phyloP scores from a whole-genome alignment of 257 asterid species.

The Primulina eburnea region DNA sequence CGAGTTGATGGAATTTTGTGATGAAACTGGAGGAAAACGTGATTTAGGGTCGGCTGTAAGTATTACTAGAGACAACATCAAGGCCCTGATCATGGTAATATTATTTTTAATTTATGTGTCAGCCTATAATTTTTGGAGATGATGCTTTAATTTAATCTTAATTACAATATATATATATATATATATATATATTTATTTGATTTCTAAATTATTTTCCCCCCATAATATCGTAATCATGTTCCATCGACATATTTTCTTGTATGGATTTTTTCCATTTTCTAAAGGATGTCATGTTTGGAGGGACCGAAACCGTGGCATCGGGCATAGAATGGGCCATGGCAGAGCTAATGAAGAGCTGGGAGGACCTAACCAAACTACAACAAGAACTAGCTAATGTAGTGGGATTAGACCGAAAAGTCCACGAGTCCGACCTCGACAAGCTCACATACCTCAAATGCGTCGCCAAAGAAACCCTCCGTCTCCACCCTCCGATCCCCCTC shows the following conservation, averaged over 20 bases:
- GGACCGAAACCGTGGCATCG: slow-evolving; percentile 43
- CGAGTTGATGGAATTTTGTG: neutral
- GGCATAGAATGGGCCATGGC: slow-evolving; percentile 48
- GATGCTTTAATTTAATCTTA: neutral
- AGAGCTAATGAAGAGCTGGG: slow-evolving; percentile 26
- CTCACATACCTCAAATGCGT: slow-evolving; percentile 33
- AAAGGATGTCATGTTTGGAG: slow-evolving; percentile 42
- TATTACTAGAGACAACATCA: slow-evolving; percentile 35
- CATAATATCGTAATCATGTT: too few relatives aligned
- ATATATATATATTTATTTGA: too few relatives aligned
- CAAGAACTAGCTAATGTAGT: slow-evolving; percentile 31
- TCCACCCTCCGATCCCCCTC: slow-evolving; percentile 45
- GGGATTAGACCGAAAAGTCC: slow-evolving; percentile 23
- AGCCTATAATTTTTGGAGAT: too few relatives aligned
- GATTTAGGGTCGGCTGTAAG: neutral
- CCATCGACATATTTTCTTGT: too few relatives aligned
- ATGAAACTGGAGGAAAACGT: slow-evolving; percentile 14
- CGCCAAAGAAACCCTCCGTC: slow-evolving; percentile 43
- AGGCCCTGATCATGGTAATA: slow-evolving; percentile 38
- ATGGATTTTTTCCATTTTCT: too few relatives aligned
- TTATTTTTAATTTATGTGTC: too few relatives aligned
- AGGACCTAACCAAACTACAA: slow-evolving; percentile 31
- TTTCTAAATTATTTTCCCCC: too few relatives aligned
- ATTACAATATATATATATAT: too few relatives aligned
- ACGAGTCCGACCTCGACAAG: slow-evolving; percentile 38